phyloP scores from a whole-genome alignment of 1,284 basidiomycete genomes.

The Boletus hoseneyae region DNA sequence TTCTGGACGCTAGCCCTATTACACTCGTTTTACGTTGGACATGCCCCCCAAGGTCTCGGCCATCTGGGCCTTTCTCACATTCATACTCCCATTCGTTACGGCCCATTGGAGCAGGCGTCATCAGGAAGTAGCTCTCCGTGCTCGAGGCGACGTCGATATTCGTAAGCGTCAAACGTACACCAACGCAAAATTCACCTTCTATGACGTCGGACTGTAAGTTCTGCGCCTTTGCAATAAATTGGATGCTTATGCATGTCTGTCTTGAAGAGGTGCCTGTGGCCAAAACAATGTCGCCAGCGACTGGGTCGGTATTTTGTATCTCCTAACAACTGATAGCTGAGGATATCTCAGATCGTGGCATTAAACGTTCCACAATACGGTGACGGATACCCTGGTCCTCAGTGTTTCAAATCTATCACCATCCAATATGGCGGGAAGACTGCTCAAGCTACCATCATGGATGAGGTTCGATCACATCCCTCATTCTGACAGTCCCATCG shows the following conservation, averaged over 20 bases:
- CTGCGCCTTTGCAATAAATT: background rate
- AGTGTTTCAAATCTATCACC: conserved; percentile 62
- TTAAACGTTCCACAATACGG: conserved; percentile 48
- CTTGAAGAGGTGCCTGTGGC: conserved; percentile 55
- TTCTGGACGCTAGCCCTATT: conserved; percentile 11
- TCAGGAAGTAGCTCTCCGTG: conserved; percentile 43
- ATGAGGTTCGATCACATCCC: conserved; percentile 48
- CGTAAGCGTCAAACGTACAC: conserved; percentile 34
- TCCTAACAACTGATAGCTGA: conserved; percentile 5
- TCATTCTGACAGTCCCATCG: conserved; percentile 4
- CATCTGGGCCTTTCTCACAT: conserved; percentile 26
- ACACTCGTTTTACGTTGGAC: conserved; percentile 24
- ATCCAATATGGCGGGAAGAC: conserved; percentile 66
- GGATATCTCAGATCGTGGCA: conserved; percentile 41
- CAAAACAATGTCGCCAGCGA: conserved; percentile 41
- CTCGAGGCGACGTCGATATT: conserved; percentile 37
- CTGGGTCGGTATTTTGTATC: conserved; percentile 42
- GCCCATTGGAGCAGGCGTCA: conserved; percentile 40
- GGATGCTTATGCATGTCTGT: conserved; percentile 6
- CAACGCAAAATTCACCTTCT: conserved; percentile 46
- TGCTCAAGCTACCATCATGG: conserved; percentile 59
- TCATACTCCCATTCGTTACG: conserved; percentile 38
- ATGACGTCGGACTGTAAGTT: conserved; percentile 55
- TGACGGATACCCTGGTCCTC: conserved; percentile 52
- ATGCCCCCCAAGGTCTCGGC: conserved; percentile 17